A percentile compares a stretch with the other conserved stretches of the same genome.
Conservation (phyloP, 129 eudicot species). For the Helichrysum umbraculigerum region DNA sequence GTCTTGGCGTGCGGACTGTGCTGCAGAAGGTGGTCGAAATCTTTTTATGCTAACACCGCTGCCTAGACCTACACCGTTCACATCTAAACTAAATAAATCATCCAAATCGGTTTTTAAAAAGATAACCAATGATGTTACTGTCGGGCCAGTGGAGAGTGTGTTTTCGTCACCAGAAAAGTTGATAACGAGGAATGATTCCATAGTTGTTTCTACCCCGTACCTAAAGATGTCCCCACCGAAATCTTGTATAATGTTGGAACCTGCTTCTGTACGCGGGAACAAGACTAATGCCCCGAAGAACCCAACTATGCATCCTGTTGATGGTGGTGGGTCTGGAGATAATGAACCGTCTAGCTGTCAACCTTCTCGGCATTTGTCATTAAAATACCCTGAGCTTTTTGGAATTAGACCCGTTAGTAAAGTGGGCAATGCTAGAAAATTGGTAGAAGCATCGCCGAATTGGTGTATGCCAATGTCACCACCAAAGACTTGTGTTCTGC, state of each 20-base stretch:
- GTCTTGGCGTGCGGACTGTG: slow-evolving; percentile 79
- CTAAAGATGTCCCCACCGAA: slow-evolving; percentile 79
- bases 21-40: slow-evolving; percentile 63
- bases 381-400: slow-evolving; percentile 60
- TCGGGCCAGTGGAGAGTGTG: slow-evolving; percentile 19
- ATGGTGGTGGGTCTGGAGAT: slow-evolving; percentile 39
- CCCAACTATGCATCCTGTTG: slow-evolving; percentile 45
- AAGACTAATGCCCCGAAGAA: slow-evolving; percentile 36
- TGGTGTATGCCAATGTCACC: slow-evolving; percentile 83
- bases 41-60: slow-evolving; percentile 84
- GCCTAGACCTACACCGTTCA: slow-evolving; percentile 50
- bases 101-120: slow-evolving; percentile 38
- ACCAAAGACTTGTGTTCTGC: slow-evolving; percentile 74
- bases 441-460: slow-evolving; percentile 65
- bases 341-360: slow-evolving; percentile 51
- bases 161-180: slow-evolving; percentile 47
- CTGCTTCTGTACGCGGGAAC: slow-evolving; percentile 41
- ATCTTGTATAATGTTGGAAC: slow-evolving; percentile 76
- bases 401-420: slow-evolving; percentile 44
- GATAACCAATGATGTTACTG: slow-evolving; percentile 17
- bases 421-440: slow-evolving; percentile 44
- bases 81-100: slow-evolving; percentile 44
- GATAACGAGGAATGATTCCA: slow-evolving; percentile 28
- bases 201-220: slow-evolving; percentile 67
- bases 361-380: slow-evolving; percentile 46